phyloP scores from a whole-genome alignment of 2,329 filamentous ascomycete genomes.

The Decorospora gaudefroyi region DNA sequence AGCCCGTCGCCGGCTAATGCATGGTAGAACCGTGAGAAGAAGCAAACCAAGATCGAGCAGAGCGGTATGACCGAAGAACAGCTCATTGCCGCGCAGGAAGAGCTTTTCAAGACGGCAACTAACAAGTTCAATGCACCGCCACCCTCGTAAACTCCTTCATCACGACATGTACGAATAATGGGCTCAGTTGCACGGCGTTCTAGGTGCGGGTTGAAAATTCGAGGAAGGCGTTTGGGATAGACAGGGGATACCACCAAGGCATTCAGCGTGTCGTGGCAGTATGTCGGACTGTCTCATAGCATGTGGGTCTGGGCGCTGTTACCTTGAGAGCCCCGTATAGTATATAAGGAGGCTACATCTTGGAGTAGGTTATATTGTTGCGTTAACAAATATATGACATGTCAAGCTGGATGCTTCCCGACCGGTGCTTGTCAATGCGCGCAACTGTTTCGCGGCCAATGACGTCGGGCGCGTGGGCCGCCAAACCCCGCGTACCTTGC shows the following conservation, averaged over 20 bases:
- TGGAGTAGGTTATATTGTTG: not conserved
- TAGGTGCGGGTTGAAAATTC: constrained; percentile 18
- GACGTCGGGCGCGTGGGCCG: constrained; percentile 31
- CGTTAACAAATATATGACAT: not conserved
- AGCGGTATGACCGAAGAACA: constrained; percentile 92
- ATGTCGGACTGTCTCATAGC: constrained; percentile 11
- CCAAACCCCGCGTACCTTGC: constrained; percentile 29
- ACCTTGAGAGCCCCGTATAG: too few species aligned
- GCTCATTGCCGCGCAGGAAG: constrained; percentile 83
- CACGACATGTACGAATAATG: constrained; percentile 17
- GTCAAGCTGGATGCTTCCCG: not conserved
- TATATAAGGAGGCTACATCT: constrained; percentile 3
- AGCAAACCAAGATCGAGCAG: constrained; percentile 94
- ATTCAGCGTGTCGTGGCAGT: constrained; percentile 9
- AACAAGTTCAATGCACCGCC: constrained; percentile 67
- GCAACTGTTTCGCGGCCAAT: constrained; percentile 8
- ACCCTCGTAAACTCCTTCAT: constrained; percentile 35
- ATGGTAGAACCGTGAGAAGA: constrained; percentile 84
- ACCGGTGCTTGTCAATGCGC: constrained; percentile 3
- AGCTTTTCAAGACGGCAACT: constrained; percentile 82
- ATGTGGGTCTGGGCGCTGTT: constrained; percentile 11
- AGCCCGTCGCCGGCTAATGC: constrained; percentile 18
- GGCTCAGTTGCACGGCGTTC: constrained; percentile 31
- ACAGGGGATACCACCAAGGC: constrained; percentile 20
- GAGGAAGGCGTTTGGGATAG: constrained; percentile 32